Conservation (phyloP, 2,329 filamentous ascomycete genomes). For the Colletotrichum theobromicola region DNA sequence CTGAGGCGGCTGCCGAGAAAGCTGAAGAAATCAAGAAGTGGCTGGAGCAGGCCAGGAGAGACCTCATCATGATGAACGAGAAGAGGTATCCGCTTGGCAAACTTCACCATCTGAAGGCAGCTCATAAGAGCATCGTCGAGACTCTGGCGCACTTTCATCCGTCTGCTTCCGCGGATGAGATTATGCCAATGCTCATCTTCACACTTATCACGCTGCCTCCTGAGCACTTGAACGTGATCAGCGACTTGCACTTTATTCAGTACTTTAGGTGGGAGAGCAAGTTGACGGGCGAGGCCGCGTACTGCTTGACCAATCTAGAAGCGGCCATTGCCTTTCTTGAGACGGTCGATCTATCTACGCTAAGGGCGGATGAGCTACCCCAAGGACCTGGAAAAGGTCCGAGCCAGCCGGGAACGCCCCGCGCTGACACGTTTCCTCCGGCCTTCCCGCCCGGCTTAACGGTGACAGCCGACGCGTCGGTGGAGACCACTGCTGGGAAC, state of each 20-base stretch:
- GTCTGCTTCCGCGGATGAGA: conserved; percentile 93
- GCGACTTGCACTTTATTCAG: conserved; percentile 94
- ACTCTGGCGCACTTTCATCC: conserved; percentile 72
- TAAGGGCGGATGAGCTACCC: conserved; percentile 79
- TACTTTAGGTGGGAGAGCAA: conserved; percentile 85
- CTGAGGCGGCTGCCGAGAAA: conserved; percentile 63
- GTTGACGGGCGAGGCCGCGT: conserved; percentile 91
- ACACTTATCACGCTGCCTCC: conserved; percentile 90
- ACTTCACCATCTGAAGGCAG: conserved; percentile 83
- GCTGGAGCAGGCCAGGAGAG: conserved; percentile 73
- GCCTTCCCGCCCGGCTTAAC: conserved; percentile 55
- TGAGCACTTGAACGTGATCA: conserved; percentile 86
- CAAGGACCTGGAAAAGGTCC: conserved; percentile 67
- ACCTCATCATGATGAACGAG: conserved; percentile 82
- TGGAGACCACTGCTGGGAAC: conserved; percentile 36
- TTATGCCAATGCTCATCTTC: conserved; percentile 96
- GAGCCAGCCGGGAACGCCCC: conserved; percentile 52
- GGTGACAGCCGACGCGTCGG: conserved; percentile 30
- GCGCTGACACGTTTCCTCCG: conserved; percentile 61
- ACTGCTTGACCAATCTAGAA: conserved; percentile 95
- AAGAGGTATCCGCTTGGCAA: conserved; percentile 91
- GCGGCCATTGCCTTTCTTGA: conserved; percentile 94
- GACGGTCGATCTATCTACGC: conserved; percentile 89
- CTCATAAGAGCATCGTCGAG: conserved; percentile 94
- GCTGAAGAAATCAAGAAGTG: conserved; percentile 73